phyloP scores from a whole-genome alignment of 1,139 yeast genomes.

The Yamadazyma membranifaciens region DNA sequence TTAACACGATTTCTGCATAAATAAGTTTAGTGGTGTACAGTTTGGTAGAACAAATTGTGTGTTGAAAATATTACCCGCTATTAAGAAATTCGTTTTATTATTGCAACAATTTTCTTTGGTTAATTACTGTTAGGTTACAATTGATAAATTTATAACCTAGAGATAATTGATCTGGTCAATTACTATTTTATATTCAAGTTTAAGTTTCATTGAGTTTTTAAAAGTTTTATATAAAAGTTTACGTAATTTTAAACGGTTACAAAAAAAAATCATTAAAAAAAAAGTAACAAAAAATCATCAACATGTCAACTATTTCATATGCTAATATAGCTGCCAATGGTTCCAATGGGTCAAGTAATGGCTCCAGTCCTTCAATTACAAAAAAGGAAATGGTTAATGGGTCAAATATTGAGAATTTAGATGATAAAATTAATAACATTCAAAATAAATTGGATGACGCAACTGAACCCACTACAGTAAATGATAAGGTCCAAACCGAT shows the following conservation, averaged over 20 bases:
- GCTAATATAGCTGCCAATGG: slow-evolving; percentile 45
- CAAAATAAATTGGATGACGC: neutral
- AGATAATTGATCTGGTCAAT: no score
- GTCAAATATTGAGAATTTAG: neutral
- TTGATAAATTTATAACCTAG: no score
- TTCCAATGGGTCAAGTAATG: slow-evolving; percentile 9
- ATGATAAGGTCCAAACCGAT: slow-evolving; percentile 5
- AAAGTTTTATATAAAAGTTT: no score
- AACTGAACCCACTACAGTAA: neutral
- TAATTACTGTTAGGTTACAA: no score
- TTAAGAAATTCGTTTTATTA: no score
- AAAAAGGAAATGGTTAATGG: slow-evolving; percentile 3
- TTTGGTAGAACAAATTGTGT: no score
- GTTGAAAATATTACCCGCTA: no score
- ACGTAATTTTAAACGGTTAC: neutral
- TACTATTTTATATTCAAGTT: neutral
- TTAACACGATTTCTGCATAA: no score
- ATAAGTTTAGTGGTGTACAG: no score
- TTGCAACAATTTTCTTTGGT: no score
- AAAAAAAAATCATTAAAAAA: neutral
- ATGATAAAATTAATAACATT: neutral
- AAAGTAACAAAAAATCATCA: neutral
- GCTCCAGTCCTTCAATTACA: slow-evolving; percentile 5
- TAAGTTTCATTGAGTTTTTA: neutral
- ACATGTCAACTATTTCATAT: slow-evolving; percentile 21